A percentile compares a stretch with the other conserved stretches of the same genome.
Evolutionary conservation across 2,329 filamentous ascomycete genomes (phyloP).

Genomic region (Magnaporthiopsis rhizophila): DNA sequence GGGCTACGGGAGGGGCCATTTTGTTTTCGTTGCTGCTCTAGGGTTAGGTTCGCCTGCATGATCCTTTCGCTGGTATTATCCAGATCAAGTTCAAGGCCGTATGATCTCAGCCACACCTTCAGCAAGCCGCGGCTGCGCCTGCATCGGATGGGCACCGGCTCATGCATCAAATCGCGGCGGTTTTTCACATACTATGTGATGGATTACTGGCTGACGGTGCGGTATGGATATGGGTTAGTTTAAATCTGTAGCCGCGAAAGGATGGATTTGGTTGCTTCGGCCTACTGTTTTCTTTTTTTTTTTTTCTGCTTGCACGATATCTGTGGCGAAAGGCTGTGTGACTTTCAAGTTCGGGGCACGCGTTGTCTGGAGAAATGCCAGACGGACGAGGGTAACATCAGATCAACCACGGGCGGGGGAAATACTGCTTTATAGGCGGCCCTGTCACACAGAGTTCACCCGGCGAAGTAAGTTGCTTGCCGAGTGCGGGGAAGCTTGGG

Average conservation of each 20-base stretch:
- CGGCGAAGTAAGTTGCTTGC: too few relatives aligned
- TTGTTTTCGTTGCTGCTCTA: slow-evolving; percentile 7
- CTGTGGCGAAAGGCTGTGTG: not conserved
- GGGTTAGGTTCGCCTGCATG: slow-evolving; percentile 56
- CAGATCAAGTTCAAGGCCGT: slow-evolving; percentile 32
- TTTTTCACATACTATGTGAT: slow-evolving; percentile 6
- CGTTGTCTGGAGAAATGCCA: not conserved
- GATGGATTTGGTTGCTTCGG: not conserved
- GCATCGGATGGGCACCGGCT: slow-evolving; percentile 24
- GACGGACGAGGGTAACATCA: not conserved
- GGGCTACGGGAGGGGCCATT: slow-evolving; percentile 73
- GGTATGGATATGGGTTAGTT: not conserved
- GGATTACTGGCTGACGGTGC: not conserved
- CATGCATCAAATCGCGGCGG: slow-evolving; percentile 21
- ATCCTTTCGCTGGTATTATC: slow-evolving; percentile 75
- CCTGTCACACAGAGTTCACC: not conserved
- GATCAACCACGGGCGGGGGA: not conserved
- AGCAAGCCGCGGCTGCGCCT: slow-evolving; percentile 3
- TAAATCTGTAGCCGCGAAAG: not conserved
- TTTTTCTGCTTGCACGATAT: not conserved
- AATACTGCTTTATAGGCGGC: not conserved
- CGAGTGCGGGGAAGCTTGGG: not conserved
- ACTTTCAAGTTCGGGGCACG: too few relatives aligned
- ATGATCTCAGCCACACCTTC: slow-evolving; percentile 27
- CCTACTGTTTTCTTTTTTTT: slow-evolving; percentile 5